Evolutionary conservation across 352 stramenopile species (phyloP).

Genomic region (Pythium inflatum): DNA sequence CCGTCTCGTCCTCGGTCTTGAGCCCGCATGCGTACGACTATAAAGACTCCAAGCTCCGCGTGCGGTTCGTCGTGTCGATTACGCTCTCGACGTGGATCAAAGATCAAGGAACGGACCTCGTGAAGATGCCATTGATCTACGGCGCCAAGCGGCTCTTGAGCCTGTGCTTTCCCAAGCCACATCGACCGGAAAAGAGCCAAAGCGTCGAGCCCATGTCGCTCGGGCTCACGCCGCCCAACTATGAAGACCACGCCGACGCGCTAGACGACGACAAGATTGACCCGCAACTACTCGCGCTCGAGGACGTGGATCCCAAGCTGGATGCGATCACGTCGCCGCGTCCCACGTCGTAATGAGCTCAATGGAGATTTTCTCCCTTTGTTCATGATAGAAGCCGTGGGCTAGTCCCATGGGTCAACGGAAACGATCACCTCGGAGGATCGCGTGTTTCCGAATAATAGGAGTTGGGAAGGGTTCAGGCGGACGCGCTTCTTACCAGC

Average conservation of each 20-base stretch:
- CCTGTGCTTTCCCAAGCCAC: not conserved
- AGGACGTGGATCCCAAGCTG: not conserved
- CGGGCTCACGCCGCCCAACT: not conserved
- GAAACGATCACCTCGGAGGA: too few relatives aligned
- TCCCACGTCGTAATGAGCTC: not conserved
- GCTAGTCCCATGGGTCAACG: too few relatives aligned
- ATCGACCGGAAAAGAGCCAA: not conserved
- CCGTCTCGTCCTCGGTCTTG: not conserved
- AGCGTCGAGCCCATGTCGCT: not conserved
- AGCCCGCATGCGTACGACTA: not conserved
- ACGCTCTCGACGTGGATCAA: constrained; percentile 12
- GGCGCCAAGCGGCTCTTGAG: not conserved
- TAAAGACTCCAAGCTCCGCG: not conserved
- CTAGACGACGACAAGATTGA: not conserved
- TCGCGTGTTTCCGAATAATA: too few relatives aligned
- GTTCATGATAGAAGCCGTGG: too few relatives aligned
- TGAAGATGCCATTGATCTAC: not conserved
- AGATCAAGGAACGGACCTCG: not conserved
- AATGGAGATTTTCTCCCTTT: too few relatives aligned
- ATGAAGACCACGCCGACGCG: not conserved
- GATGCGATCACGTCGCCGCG: not conserved
- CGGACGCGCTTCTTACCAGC: too few relatives aligned
- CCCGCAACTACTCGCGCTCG: not conserved
- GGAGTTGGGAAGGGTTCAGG: too few relatives aligned
- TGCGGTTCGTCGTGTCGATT: constrained; percentile 4